A percentile compares a stretch with the other conserved stretches of the same genome.
Evolutionary conservation across 2,329 filamentous ascomycete species (phyloP).

Genomic region (Byssoonygena ceratinophila): DNA sequence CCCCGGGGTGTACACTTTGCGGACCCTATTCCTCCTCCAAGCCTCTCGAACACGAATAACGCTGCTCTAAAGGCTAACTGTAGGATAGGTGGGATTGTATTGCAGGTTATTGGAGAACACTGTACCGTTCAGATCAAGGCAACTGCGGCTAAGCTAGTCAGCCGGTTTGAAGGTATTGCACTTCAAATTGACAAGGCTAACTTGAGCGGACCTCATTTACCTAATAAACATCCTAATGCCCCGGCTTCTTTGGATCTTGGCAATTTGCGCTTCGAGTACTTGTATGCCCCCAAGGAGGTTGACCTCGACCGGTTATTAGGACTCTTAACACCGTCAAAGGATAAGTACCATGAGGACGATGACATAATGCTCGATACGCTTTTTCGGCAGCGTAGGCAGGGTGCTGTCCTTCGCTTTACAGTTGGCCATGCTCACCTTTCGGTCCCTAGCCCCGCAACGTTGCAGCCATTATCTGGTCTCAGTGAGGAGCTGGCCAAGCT

Average conservation of each 20-base stretch:
- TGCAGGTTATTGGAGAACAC: slow-evolving; percentile 66
- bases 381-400: slow-evolving; percentile 73
- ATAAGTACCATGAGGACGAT: slow-evolving; percentile 79
- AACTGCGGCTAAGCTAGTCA: slow-evolving; percentile 70
- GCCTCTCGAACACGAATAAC: not conserved
- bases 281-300: slow-evolving; percentile 59
- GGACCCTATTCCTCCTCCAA: slow-evolving; percentile 25
- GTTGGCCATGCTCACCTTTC: slow-evolving; percentile 54
- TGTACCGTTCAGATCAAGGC: slow-evolving; percentile 66
- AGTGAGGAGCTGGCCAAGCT: slow-evolving; percentile 70
- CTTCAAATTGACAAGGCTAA: slow-evolving; percentile 66
- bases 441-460: slow-evolving; percentile 52
- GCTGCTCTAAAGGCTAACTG: slow-evolving; percentile 55
- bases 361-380: slow-evolving; percentile 93
- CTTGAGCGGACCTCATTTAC: slow-evolving; percentile 58
- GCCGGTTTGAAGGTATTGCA: slow-evolving; percentile 60
- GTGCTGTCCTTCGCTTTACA: slow-evolving; percentile 63
- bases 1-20: slow-evolving; percentile 50
- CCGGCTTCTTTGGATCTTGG: slow-evolving; percentile 53
- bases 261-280: slow-evolving; percentile 61
- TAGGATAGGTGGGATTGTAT: slow-evolving; percentile 62
- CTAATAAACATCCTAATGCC: slow-evolving; percentile 37
- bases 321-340: slow-evolving; percentile 81
- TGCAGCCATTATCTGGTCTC: slow-evolving; percentile 59
- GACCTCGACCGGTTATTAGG: slow-evolving; percentile 75